A percentile compares a stretch with the other conserved stretches of the same genome.
These are phyloP conservation scores for Ceratocystis cubensis DNA, from an alignment of 2,329 filamentous ascomycete species.

Conservation along the genomic window DNA sequence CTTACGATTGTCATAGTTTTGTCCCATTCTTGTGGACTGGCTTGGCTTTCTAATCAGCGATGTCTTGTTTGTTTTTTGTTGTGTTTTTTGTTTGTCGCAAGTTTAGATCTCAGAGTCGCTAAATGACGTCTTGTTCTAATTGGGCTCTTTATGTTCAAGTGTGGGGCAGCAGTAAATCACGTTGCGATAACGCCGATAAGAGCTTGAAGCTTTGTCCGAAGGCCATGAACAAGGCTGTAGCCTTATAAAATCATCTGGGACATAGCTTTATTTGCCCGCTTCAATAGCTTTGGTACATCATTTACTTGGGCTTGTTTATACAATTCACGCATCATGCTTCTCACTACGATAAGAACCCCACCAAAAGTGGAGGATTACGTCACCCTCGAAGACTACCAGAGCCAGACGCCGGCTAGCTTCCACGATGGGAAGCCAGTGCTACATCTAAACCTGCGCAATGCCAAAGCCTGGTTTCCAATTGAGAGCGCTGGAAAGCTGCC, in stretches of 20 bases:
- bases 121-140: slow-evolving; percentile 17
- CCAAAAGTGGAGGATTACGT: slow-evolving; percentile 50
- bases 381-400: slow-evolving; percentile 54
- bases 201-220: neutral
- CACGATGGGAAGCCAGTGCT: slow-evolving; percentile 59
- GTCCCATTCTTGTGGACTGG: slow-evolving; percentile 2
- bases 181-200: slow-evolving; percentile 24
- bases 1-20: slow-evolving; percentile 28
- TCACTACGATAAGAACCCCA: slow-evolving; percentile 44
- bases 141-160: neutral
- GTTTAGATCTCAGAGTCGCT: neutral
- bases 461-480: slow-evolving; percentile 45
- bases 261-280: neutral
- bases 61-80: neutral
- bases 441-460: slow-evolving; percentile 46
- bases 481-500: slow-evolving; percentile 43
- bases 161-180: slow-evolving; percentile 16
- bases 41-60: neutral
- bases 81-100: neutral
- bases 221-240: slow-evolving; percentile 15
- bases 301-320: slow-evolving; percentile 18
- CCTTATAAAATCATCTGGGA: slow-evolving; percentile 8
- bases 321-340: slow-evolving; percentile 25
- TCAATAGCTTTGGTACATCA: neutral
- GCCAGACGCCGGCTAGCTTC: slow-evolving; percentile 60